These are phyloP conservation scores for Myriosclerotinia duriaeana DNA, from an alignment of 2,329 filamentous ascomycete species.

Conservation along the genomic window DNA sequence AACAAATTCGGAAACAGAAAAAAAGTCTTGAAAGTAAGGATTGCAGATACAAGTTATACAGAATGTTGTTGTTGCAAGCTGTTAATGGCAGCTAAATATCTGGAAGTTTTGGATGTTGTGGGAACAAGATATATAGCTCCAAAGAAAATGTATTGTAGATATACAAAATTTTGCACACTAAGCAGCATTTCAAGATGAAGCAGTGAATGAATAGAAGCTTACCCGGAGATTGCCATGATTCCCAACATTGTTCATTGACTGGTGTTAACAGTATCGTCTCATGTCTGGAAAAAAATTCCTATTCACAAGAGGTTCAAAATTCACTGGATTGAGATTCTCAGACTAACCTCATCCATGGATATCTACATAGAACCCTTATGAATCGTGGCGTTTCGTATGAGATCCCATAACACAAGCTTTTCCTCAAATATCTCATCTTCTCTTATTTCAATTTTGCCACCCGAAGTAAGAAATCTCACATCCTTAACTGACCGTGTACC, in stretches of 20 bases:
- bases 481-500: conserved; percentile 24
- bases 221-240: neutral
- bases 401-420: conserved; percentile 26
- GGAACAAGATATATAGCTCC: neutral
- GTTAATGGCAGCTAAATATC: neutral
- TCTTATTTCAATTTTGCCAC: conserved; percentile 25
- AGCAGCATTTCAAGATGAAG: neutral
- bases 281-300: neutral
- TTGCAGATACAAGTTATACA: neutral
- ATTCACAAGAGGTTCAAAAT: neutral
- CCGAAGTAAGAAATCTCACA: conserved; percentile 24
- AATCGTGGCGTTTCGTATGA: conserved; percentile 1
- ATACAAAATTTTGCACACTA: neutral
- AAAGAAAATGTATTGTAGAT: neutral
- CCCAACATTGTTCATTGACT: neutral
- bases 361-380: neutral
- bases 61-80: too few species aligned
- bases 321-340: neutral
- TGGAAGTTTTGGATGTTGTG: neutral
- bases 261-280: neutral
- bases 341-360: neutral
- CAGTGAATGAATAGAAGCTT: neutral
- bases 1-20: neutral
- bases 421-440: conserved; percentile 27
- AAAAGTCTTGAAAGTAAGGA: too few species aligned